phyloP scores from a whole-genome alignment of 257 asterid species.

The Leptodermis oblonga region DNA sequence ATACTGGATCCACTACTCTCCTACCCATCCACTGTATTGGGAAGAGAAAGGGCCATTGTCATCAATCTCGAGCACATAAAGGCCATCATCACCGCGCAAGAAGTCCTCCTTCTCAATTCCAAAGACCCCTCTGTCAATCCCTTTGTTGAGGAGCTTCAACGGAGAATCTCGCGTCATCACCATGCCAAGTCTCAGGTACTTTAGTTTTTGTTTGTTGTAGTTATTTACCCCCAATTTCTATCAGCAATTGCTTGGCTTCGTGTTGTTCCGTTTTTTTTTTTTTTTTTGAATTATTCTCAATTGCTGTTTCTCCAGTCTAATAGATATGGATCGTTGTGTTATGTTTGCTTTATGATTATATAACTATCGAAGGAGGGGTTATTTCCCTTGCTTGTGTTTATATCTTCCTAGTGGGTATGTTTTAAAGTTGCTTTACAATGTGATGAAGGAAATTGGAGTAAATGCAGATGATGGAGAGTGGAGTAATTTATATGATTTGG shows the following conservation, averaged over 20 bases:
- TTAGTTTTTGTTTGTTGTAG: not conserved
- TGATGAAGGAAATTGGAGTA: conserved; percentile 69
- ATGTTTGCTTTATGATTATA: not conserved
- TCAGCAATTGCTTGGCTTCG: not conserved
- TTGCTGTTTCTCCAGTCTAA: not conserved
- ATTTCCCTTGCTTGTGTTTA: not conserved
- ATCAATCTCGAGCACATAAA: conserved; percentile 92
- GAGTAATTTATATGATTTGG: conserved; percentile 76
- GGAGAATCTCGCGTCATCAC: conserved; percentile 67
- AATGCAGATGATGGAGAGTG: conserved; percentile 65
- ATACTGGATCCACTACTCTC: conserved; percentile 84
- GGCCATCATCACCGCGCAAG: conserved; percentile 93
- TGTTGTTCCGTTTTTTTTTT: not conserved
- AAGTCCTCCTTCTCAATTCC: conserved; percentile 75
- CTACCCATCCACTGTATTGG: conserved; percentile 82
- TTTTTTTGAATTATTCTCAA: not conserved
- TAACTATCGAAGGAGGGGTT: not conserved
- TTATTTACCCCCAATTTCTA: not conserved
- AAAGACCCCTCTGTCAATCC: conserved; percentile 87
- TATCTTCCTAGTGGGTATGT: not conserved
- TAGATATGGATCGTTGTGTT: not conserved
- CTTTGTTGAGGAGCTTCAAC: conserved; percentile 77
- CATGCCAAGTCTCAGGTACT: conserved; percentile 78
- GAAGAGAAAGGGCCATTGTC: conserved; percentile 92
- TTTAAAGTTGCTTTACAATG: not conserved